Base-by-base conservation (phyloP, 148 eudicot genomes). In the Selenicereus undatus region DNA sequence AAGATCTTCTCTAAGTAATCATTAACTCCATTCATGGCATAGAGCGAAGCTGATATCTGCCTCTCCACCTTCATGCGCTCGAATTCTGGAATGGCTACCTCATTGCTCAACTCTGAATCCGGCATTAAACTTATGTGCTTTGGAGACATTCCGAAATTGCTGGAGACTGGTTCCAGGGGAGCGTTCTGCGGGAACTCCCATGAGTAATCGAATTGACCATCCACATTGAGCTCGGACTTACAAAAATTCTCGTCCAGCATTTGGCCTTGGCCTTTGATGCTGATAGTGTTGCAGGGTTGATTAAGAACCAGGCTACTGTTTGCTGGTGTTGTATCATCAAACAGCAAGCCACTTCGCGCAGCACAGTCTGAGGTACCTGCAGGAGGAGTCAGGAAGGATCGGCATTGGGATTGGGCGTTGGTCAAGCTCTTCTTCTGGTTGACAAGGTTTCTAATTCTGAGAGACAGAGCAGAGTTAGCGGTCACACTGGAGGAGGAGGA, bases 21-120 rank as follows among this genome's bases (percentile, higher is more conserved):
- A 36, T 79, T 84, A 16, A 81, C 88, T 45, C 92, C 92, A 81
- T 89, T 89, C 82, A 84, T 88, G 12, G 91, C 87, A 56, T 90
- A 91, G 11, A 88, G 76, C 0, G 92, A 88, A 39, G 92, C 91
- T 21, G 92, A 90, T 78, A 88, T 87, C 79, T 89, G 90, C 71
- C 90, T 87, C 62, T 91, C 90, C 52, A 88, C 86, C 87, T 86
- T 85, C 83, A 90, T 83, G 54, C 86, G 82, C 71, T 90, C 90
- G 6, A 88, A 86, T 60, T 87, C 89, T 36, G 84, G 83, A 26
- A 87, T 73, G 18, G 32, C 74, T 29, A 69, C 30, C 79, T 83
- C 86, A 51, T 65, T 56, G 8, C 9, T 77, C 22, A 72, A n/a
- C 45, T 76, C 83, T 20, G 80, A 16, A 2, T 70, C 74, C 4